Conservation (phyloP, 139 green algal species). For the Chara braunii region DNA sequence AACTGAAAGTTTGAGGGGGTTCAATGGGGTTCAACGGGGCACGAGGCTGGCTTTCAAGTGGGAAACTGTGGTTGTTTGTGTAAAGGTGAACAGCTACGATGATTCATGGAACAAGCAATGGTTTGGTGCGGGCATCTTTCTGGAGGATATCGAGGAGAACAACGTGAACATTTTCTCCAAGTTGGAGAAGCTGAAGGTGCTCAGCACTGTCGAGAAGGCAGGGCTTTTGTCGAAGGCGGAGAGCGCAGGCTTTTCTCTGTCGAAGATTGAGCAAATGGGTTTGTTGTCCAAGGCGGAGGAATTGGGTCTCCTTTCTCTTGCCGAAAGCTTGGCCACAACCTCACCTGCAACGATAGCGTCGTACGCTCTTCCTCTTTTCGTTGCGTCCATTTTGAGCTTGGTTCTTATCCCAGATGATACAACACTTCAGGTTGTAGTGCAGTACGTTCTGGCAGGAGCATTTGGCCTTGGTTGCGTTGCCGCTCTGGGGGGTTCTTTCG, state of each 20-base stretch:
- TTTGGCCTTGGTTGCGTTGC: conserved; percentile 13
- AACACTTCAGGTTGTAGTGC: conserved; percentile 5
- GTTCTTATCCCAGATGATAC: conserved; percentile 28
- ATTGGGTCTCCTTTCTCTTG: conserved; percentile 21
- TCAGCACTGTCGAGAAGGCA: conserved; percentile 58
- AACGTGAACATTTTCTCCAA: conserved; percentile 34
- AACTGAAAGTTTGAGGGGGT: no score
- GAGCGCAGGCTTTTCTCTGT: conserved; percentile 57
- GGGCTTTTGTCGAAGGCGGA: conserved; percentile 65
- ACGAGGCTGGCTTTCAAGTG: no score
- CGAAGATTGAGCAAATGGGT: conserved; percentile 61
- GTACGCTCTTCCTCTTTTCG: conserved; percentile 10
- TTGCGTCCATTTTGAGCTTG: conserved; percentile 12
- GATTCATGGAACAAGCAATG: conserved; percentile 37
- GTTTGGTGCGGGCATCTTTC: conserved; percentile 21
- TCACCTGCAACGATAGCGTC: conserved; percentile 23
- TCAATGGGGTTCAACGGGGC: no score
- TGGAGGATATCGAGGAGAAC: conserved; percentile 12
- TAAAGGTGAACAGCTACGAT: conserved; percentile 29
- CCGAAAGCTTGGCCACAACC: conserved; percentile 29
- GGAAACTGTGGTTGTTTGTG: no score
- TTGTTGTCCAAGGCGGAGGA: conserved; percentile 55
- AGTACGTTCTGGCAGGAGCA: conserved; percentile 6
- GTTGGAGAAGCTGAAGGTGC: conserved; percentile 55
- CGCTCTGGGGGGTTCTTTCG: conserved; percentile 18